Evolutionary conservation across 2,329 filamentous ascomycete species (phyloP).

Genomic region (Aurifilum marmelostoma): DNA sequence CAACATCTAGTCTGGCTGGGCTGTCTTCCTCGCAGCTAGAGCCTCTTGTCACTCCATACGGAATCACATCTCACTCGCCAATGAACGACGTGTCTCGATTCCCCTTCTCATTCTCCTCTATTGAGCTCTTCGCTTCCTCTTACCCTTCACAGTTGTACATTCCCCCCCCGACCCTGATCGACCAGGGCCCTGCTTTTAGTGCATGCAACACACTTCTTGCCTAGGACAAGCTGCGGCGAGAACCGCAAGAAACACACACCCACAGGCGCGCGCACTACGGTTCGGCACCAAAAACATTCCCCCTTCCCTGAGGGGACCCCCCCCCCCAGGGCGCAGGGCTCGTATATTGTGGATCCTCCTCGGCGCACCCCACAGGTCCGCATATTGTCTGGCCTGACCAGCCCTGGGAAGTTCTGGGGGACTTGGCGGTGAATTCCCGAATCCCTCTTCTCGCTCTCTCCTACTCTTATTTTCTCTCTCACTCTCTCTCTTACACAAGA

Average conservation of each 20-base stretch:
- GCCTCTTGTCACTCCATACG: background rate
- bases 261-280: conserved; percentile 1
- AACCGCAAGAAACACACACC: conserved; percentile 1
- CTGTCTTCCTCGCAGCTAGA: background rate
- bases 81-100: background rate
- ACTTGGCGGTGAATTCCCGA: conserved; percentile 29
- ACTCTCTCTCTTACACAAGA: background rate
- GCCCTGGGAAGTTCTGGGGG: conserved; percentile 13
- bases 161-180: too few species aligned
- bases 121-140: background rate
- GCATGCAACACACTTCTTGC: background rate
- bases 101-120: too few species aligned
- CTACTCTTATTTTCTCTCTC: background rate
- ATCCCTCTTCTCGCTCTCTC: conserved; percentile 24
- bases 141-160: background rate
- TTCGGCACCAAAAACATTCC: conserved; percentile 11
- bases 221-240: background rate
- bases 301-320: conserved; percentile 7
- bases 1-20: background rate
- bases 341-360: conserved; percentile 30
- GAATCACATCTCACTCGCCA: background rate
- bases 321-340: conserved; percentile 17
- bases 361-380: conserved; percentile 27
- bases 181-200: background rate
- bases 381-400: conserved; percentile 30